Conservation (phyloP, 768 basidiomycete genomes). For the Mycena chlorophos region DNA sequence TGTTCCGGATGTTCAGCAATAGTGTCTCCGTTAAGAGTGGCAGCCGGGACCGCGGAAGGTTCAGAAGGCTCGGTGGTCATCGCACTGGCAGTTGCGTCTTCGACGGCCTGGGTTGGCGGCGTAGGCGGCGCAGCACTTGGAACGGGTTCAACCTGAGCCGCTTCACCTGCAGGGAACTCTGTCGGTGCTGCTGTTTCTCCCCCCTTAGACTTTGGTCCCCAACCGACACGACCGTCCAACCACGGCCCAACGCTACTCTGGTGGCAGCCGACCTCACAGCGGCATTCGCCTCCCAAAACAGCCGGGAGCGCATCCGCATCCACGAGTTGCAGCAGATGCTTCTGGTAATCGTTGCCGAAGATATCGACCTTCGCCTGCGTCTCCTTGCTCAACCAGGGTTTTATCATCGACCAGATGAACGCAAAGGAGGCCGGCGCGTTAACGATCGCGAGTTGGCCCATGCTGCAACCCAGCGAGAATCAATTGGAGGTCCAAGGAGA, state of each 20-base stretch:
- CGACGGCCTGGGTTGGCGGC: no score
- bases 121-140: no score
- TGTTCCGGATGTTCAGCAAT: no score
- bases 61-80: no score
- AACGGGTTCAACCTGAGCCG: no score
- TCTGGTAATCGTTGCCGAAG: conserved; percentile 59
- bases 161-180: no score
- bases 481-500: neutral
- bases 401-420: conserved; percentile 67
- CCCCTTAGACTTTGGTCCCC: conserved; percentile 41
- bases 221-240: conserved; percentile 58
- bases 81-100: no score
- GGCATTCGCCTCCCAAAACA: conserved; percentile 64
- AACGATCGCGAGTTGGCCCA: conserved; percentile 70
- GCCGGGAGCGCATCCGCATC: conserved; percentile 65
- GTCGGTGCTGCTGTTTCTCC: neutral
- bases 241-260: conserved; percentile 70
- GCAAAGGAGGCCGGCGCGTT: conserved; percentile 76
- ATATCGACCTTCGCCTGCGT: conserved; percentile 69
- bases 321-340: conserved; percentile 56
- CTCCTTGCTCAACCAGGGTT: conserved; percentile 73
- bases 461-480: conserved; percentile 38
- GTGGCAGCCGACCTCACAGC: conserved; percentile 62
- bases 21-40: no score
- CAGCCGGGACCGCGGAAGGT: no score